Evolutionary conservation across 768 basidiomycete species (phyloP), one percentile per base, ranked within the genome.

Genomic region (Gloeophyllum trabeum): DNA sequence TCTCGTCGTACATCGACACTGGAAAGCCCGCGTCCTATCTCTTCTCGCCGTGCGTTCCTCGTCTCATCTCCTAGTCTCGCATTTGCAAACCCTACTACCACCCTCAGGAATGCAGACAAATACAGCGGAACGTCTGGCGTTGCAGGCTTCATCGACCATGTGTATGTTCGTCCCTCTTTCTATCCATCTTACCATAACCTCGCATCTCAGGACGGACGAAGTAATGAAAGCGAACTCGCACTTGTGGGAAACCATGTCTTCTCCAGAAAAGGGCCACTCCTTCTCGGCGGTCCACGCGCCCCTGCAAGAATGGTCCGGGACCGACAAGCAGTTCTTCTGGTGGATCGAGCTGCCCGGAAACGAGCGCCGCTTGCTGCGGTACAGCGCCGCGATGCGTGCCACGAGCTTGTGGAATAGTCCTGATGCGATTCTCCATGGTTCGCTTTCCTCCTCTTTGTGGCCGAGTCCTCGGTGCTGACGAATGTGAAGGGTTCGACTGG

Each of bases 351-450:
- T 37, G 25, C 41, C 45, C 13, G 42, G 35, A 12, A 25, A 46
- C 20, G 37, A 14, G 13, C 6, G 21, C 18, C 32, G 34, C 4
- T n/a, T 43, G 3, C 22, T 22, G 4, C 30, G 45, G 25, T 46
- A 41, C 42, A 39, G 38, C 19, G 36, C 38, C 19, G 41, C 41
- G 4, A 46, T 43, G 36, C 16, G 30, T 6, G 45, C 35, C 1
- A 28, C 35, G 42, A 7, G 6, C 21, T 12, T 10, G 23, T 21
- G 10, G 20, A 36, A 39, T 4, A 40, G 36, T n/a, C 21, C 35
- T 18, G 14, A 41, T 24, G 4, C 21, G 13, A 23, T 37, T 19
- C 56, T 79, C 30, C 66, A 65, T 46, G 75, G 79, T 74, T 42
- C n/a, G 65, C 55, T 10, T 40, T 41, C 28, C 24, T 34, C 26